Percentiles rank a stretch among this genome's conserved stretches.
phyloP scores from a whole-genome alignment of 208 protist genomes.

The Crithidia thermophila region DNA sequence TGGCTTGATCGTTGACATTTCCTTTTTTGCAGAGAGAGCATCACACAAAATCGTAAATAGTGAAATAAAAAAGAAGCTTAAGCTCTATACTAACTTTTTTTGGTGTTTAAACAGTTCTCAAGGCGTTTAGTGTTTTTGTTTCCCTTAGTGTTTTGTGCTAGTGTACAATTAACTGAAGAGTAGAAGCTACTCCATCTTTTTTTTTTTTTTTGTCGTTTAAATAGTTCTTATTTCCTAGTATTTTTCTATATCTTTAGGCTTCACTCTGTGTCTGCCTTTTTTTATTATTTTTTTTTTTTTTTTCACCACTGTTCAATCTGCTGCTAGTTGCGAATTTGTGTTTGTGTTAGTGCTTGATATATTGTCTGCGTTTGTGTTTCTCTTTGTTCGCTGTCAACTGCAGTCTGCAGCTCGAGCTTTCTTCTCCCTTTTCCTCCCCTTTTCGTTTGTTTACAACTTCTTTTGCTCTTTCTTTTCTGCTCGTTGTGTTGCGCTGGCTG shows the following conservation, averaged over 20 bases:
- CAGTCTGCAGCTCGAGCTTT: neutral
- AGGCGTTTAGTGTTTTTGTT: no score
- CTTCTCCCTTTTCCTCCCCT: conserved; percentile 1
- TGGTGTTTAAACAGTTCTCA: no score
- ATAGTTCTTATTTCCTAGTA: neutral
- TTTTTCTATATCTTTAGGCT: conserved; percentile 16
- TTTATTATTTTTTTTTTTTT: conserved; percentile 10
- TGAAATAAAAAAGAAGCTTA: no score
- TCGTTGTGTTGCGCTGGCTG: no score
- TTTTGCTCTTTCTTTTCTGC: conserved; percentile 9
- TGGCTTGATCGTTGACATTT: no score
- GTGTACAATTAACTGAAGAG: no score
- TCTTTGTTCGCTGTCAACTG: neutral
- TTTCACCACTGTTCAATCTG: neutral
- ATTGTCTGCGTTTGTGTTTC: neutral
- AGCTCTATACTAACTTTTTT: no score
- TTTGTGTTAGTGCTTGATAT: conserved; percentile 4
- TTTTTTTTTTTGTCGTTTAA: conserved; percentile 14
- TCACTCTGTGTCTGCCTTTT: neutral
- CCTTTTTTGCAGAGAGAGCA: no score
- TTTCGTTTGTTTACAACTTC: neutral
- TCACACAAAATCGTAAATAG: no score
- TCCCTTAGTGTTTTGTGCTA: no score
- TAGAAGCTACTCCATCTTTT: no score
- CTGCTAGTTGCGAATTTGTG: neutral